These are phyloP conservation scores for Zarea fungicola DNA, from an alignment of 2,329 filamentous ascomycete species.

Conservation along the genomic window DNA sequence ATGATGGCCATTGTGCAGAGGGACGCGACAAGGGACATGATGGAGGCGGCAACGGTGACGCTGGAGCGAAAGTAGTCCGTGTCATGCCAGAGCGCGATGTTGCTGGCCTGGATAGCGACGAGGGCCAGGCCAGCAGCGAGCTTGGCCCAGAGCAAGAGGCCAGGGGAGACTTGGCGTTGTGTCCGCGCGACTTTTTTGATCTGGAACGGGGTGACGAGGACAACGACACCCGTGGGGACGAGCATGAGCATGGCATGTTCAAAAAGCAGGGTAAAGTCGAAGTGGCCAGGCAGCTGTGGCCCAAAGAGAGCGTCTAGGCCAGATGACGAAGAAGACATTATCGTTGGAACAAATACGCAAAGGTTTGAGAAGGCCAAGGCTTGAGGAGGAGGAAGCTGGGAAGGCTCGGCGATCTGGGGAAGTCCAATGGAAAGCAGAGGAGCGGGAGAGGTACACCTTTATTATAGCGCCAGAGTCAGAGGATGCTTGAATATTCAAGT, in stretches of 20 bases:
- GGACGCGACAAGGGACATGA: not conserved
- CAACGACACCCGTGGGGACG: constrained; percentile 1
- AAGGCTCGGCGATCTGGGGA: too few relatives aligned
- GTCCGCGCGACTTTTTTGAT: not conserved
- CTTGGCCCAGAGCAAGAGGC: not conserved
- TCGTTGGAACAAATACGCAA: not conserved
- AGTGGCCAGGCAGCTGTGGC: constrained; percentile 2
- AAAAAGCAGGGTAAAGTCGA: constrained; percentile 5
- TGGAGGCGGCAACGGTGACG: not conserved
- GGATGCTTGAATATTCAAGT: too few relatives aligned
- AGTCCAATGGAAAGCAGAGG: too few relatives aligned
- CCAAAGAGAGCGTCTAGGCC: not conserved
- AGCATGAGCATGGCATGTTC: constrained; percentile 2
- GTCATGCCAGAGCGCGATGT: not conserved
- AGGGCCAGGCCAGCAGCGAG: not conserved
- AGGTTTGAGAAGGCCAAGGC: too few relatives aligned
- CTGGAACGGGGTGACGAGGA: constrained; percentile 7
- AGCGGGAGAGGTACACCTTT: too few relatives aligned
- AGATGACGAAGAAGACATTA: not conserved
- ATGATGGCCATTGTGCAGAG: not conserved
- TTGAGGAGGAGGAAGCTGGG: too few relatives aligned
- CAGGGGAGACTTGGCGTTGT: not conserved
- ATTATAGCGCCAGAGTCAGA: too few relatives aligned
- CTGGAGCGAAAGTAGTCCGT: not conserved
- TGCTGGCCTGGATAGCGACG: not conserved